Conservation (phyloP, 2,329 filamentous ascomycete species). For the Cytospora piceae region DNA sequence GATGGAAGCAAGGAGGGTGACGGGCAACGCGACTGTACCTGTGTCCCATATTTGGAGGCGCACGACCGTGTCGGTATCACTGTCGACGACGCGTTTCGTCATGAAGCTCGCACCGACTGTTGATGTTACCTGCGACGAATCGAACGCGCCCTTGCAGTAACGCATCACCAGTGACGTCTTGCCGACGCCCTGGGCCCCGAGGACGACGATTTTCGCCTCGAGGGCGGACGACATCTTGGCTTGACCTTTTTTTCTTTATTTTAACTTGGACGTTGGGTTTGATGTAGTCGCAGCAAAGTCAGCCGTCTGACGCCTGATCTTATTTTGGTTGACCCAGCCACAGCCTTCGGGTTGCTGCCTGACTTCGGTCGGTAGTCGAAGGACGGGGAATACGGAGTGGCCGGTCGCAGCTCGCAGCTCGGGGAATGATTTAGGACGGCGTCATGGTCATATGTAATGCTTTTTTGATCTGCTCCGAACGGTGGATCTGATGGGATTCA, state of each 20-base stretch:
- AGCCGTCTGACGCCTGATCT: background rate
- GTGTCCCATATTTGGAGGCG: conserved; percentile 98
- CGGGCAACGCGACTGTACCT: conserved; percentile 48
- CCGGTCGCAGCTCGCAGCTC: conserved; percentile 20
- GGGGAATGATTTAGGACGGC: conserved; percentile 13
- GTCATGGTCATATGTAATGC: conserved; percentile 16
- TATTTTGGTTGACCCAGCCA: background rate
- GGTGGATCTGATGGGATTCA: conserved; percentile 22
- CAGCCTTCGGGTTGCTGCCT: conserved; percentile 3
- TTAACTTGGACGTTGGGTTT: background rate
- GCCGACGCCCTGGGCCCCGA: conserved; percentile 78
- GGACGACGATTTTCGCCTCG: conserved; percentile 80
- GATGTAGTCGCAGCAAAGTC: background rate
- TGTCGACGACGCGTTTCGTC: conserved; percentile 79
- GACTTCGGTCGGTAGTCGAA: background rate
- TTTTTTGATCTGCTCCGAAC: conserved; percentile 7
- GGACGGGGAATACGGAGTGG: conserved; percentile 8
- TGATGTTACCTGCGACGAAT: conserved; percentile 64
- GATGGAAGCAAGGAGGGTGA: background rate
- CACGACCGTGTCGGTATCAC: conserved; percentile 82
- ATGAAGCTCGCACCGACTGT: conserved; percentile 83
- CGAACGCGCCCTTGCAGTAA: conserved; percentile 74
- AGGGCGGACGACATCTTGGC: conserved; percentile 57
- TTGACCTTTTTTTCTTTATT: background rate
- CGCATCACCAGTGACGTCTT: conserved; percentile 80